These are phyloP conservation scores for Cercis canadensis DNA, from an alignment of 306 rosid genomes.

Conservation along the genomic window DNA sequence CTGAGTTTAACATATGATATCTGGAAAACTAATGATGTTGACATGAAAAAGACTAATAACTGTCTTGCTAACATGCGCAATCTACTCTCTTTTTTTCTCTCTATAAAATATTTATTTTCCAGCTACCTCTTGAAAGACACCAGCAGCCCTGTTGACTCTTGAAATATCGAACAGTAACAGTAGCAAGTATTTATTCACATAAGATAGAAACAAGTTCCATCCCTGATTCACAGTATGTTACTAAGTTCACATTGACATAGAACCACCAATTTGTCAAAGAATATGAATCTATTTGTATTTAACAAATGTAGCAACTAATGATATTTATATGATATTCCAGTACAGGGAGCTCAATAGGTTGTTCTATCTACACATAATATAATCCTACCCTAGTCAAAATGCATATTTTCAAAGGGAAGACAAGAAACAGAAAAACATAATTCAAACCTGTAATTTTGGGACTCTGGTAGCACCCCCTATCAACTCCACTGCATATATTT, in stretches of 20 bases:
- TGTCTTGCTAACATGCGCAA: neutral
- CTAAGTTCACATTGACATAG: conserved; percentile 23
- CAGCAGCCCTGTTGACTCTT: neutral
- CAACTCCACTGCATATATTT: conserved; percentile 89
- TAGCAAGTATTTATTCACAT: conserved; percentile 10
- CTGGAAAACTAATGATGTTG: too few relatives aligned
- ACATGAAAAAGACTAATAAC: neutral
- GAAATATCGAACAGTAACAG: conserved; percentile 8
- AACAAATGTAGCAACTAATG: conserved; percentile 24
- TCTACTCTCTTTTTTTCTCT: neutral
- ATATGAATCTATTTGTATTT: conserved; percentile 4
- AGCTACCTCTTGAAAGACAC: conserved; percentile 2
- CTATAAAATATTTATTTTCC: neutral
- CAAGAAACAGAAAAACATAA: conserved; percentile 30
- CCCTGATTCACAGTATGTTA: neutral
- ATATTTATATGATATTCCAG: neutral
- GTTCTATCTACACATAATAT: conserved; percentile 23
- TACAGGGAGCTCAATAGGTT: conserved; percentile 19
- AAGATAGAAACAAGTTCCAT: neutral
- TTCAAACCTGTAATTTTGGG: conserved; percentile 93
- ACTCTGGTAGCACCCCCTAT: conserved; percentile 98
- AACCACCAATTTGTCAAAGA: neutral
- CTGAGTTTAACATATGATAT: too few relatives aligned
- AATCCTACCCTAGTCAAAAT: conserved; percentile 29
- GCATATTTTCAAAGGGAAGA: conserved; percentile 19